Percentiles rank a stretch among this genome's conserved stretches.
Evolutionary conservation across 768 basidiomycete species (phyloP).

Genomic region (Suillus plorans): DNA sequence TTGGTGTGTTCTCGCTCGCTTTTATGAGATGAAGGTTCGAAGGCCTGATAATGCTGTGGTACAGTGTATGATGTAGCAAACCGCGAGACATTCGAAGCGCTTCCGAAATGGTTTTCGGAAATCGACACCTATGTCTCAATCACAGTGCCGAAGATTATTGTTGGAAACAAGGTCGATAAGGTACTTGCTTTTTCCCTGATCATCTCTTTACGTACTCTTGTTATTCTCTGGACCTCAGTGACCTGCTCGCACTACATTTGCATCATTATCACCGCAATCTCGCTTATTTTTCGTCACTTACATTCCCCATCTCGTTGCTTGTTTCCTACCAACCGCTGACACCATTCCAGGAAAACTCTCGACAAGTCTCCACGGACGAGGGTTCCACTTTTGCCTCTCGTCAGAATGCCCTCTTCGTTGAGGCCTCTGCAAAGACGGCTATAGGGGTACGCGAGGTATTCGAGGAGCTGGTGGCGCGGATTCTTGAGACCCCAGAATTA

Average conservation of each 20-base stretch:
- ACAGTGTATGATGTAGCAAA: slow-evolving; percentile 95
- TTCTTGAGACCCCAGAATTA: slow-evolving; percentile 80
- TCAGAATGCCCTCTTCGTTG: slow-evolving; percentile 85
- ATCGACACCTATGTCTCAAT: slow-evolving; percentile 89
- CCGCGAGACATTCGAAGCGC: slow-evolving; percentile 88
- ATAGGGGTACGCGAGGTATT: slow-evolving; percentile 79
- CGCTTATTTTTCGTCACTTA: neutral
- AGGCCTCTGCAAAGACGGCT: slow-evolving; percentile 91
- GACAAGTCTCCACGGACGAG: slow-evolving; percentile 80
- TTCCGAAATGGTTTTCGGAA: slow-evolving; percentile 91
- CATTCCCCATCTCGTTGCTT: neutral
- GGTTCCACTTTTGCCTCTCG: slow-evolving; percentile 77
- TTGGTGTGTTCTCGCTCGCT: slow-evolving; percentile 44
- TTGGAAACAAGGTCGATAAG: slow-evolving; percentile 95
- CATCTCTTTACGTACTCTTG: neutral
- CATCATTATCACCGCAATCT: neutral
- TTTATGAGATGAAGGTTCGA: neutral
- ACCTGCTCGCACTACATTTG: neutral
- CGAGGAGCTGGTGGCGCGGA: slow-evolving; percentile 74
- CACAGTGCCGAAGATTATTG: slow-evolving; percentile 90
- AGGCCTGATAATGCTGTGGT: neutral
- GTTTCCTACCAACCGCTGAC: neutral
- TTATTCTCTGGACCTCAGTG: neutral
- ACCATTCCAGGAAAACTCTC: slow-evolving; percentile 72
- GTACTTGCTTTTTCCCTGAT: slow-evolving; percentile 30